Conservation (phyloP, 2,329 filamentous ascomycete genomes). For the Fusarium sp. region DNA sequence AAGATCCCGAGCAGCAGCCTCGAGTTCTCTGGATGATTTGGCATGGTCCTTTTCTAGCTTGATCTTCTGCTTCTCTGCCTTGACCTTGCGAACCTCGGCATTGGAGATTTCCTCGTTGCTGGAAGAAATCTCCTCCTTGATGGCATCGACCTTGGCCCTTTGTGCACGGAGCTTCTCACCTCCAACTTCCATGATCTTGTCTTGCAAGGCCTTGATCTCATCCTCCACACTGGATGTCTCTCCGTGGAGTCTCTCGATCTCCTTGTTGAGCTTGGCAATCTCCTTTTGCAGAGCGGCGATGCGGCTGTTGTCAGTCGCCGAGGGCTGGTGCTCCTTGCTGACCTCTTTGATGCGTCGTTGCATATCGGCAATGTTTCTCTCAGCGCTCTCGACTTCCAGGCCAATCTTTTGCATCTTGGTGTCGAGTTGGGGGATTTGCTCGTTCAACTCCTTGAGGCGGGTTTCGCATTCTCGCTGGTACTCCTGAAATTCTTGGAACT, state of each 20-base stretch:
- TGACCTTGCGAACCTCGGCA: constrained; percentile 87
- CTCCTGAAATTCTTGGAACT: constrained; percentile 86
- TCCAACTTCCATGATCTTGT: constrained; percentile 98
- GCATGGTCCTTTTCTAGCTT: constrained; percentile 88
- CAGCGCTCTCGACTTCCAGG: constrained; percentile 88
- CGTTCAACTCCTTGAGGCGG: constrained; percentile 75
- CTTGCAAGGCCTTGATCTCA: constrained; percentile 91
- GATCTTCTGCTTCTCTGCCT: constrained; percentile 89
- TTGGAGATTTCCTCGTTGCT: constrained; percentile 84
- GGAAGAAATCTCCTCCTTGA: constrained; percentile 86
- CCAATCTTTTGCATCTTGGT: constrained; percentile 91
- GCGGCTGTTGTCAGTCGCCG: constrained; percentile 81
- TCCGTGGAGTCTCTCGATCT: constrained; percentile 80
- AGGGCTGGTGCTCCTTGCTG: constrained; percentile 80
- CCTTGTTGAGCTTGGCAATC: constrained; percentile 77
- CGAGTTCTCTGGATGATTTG: constrained; percentile 83
- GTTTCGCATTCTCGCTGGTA: constrained; percentile 83
- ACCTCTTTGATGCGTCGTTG: constrained; percentile 89
- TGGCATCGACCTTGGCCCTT: constrained; percentile 87
- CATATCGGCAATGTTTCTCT: constrained; percentile 84
- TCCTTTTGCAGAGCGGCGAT: constrained; percentile 79
- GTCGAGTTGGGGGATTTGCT: constrained; percentile 84
- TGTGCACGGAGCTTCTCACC: constrained; percentile 92
- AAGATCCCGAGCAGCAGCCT: constrained; percentile 75
- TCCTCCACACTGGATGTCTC: constrained; percentile 92